Evolutionary conservation across 352 stramenopile species (phyloP).

Genomic region (Phytophthora hibernalis): DNA sequence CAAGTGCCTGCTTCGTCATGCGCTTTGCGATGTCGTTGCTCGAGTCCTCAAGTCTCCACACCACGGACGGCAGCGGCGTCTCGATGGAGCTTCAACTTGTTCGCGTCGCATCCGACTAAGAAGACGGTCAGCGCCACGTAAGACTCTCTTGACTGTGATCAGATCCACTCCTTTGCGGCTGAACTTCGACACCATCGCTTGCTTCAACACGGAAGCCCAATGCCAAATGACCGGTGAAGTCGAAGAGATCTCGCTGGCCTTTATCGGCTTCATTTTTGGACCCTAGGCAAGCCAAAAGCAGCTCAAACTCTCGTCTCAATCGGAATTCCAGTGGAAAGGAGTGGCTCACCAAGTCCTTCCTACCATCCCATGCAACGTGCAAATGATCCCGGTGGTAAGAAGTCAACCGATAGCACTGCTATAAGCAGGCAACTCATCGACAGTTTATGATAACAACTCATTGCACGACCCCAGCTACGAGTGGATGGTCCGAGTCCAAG

Average conservation of each 20-base stretch:
- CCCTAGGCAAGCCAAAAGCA: conserved; percentile 10
- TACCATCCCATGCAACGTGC: background rate
- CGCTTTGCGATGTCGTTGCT: too few species aligned
- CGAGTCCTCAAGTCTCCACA: too few species aligned
- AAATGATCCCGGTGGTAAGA: conserved; percentile 5
- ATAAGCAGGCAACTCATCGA: background rate
- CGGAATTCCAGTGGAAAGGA: background rate
- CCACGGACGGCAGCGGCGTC: background rate
- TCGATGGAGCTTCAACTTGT: too few species aligned
- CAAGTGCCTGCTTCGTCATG: too few species aligned
- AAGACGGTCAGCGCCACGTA: background rate
- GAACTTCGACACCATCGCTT: conserved; percentile 14
- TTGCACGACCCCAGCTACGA: conserved; percentile 8
- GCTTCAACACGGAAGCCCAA: conserved; percentile 7
- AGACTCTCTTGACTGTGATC: conserved; percentile 22
- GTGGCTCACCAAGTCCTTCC: background rate
- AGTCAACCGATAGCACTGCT: background rate
- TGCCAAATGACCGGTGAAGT: conserved; percentile 19
- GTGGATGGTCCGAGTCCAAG: conserved; percentile 25
- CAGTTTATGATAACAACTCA: background rate
- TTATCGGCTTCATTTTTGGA: conserved; percentile 18
- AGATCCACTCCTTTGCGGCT: conserved; percentile 30
- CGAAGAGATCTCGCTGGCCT: conserved; percentile 21
- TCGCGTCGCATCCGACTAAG: conserved; percentile 6
- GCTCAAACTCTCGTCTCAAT: conserved; percentile 1